Conservation (phyloP, 768 basidiomycete genomes). For the Phylloporus scabripes region DNA sequence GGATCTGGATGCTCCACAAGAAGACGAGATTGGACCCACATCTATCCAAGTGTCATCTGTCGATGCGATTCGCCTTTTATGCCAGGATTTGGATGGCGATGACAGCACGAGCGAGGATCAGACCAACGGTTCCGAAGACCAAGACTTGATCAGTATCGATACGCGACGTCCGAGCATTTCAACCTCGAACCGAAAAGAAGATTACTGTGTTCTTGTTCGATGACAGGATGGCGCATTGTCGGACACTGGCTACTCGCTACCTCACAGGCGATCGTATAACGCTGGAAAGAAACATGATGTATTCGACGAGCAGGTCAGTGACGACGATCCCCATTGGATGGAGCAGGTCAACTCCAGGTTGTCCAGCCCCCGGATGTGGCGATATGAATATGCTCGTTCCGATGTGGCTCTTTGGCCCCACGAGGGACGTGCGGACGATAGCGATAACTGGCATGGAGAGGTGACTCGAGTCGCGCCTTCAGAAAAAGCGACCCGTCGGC, state of each 20-base stretch:
- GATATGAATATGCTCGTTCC: neutral
- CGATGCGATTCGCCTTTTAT: neutral
- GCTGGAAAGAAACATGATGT: neutral
- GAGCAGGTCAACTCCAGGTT: slow-evolving; percentile 9
- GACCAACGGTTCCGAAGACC: neutral
- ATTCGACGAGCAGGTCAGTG: neutral
- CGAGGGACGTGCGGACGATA: slow-evolving; percentile 5
- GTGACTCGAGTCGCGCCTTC: neutral
- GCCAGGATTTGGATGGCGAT: neutral
- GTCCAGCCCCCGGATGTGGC: neutral
- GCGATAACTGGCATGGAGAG: slow-evolving; percentile 5
- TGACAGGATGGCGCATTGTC: neutral
- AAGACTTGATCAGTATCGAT: neutral
- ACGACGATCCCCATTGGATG: slow-evolving; percentile 8
- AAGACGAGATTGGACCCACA: neutral
- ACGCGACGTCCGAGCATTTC: neutral
- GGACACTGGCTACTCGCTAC: neutral
- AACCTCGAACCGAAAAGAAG: neutral
- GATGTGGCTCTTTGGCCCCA: neutral
- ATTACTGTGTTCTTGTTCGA: neutral
- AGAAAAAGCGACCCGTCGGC: neutral
- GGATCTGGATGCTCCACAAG: neutral
- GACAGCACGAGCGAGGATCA: neutral
- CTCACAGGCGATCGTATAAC: slow-evolving; percentile 1
- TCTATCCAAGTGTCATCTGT: neutral